Conservation (phyloP, 768 basidiomycete genomes). For the Lactarius hatsudake region DNA sequence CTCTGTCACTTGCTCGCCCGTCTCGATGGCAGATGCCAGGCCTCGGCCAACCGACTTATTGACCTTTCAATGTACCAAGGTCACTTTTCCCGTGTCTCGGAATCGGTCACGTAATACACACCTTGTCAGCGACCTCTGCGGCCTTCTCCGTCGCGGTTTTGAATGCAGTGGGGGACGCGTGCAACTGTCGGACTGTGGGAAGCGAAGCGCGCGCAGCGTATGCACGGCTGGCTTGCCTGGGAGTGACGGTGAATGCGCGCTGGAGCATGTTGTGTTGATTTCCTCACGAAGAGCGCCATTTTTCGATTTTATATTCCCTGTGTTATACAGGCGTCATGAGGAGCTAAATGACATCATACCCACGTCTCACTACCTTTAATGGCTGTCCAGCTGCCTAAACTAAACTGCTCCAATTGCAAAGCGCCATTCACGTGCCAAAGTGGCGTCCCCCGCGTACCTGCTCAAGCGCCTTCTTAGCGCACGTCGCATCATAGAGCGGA, state of each 20-base stretch:
- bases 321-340: neutral
- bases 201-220: neutral
- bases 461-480: constrained; percentile 45
- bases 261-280: constrained; percentile 11
- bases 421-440: too few relatives aligned
- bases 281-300: neutral
- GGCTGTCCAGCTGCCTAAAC: too few relatives aligned
- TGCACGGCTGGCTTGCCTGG: constrained; percentile 3
- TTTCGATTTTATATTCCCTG: neutral
- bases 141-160: constrained; percentile 23
- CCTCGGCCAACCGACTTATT: constrained; percentile 25
- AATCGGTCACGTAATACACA: neutral
- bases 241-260: neutral
- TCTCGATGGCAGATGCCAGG: constrained; percentile 25
- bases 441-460: neutral
- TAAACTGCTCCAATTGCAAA: too few relatives aligned
- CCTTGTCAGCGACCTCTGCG: constrained; percentile 24
- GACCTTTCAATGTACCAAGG: constrained; percentile 1
- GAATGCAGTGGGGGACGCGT: constrained; percentile 8
- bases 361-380: neutral
- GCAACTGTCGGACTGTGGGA: constrained; percentile 8
- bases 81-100: too few relatives aligned
- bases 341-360: constrained; percentile 15
- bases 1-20: constrained; percentile 22
- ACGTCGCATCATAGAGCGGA: constrained; percentile 45